These are phyloP conservation scores for Kokia cookei DNA, from an alignment of 441 rosid genomes.

Conservation along the genomic window DNA sequence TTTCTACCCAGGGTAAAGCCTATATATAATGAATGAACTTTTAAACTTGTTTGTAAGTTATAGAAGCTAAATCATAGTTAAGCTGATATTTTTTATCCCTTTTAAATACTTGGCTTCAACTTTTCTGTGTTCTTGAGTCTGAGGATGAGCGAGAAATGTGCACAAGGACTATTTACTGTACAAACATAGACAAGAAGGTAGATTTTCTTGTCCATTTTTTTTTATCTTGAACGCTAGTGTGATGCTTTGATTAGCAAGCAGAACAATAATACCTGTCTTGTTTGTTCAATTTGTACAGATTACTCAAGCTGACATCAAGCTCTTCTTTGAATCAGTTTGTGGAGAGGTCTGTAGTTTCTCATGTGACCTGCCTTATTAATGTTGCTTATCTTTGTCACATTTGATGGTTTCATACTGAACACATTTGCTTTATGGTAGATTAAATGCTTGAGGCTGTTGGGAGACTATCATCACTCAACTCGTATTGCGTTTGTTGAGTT, in stretches of 20 bases:
- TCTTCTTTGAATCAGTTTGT: constrained; percentile 77
- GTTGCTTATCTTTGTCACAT: constrained; percentile 2
- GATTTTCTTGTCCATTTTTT: background rate
- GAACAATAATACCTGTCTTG: constrained; percentile 2
- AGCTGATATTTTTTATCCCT: background rate
- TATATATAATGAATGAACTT: constrained; percentile 2
- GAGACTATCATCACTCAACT: constrained; percentile 83
- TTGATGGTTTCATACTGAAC: constrained; percentile 1
- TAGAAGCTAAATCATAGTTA: background rate
- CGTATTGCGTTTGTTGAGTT: constrained; percentile 96
- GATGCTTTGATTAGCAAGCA: background rate
- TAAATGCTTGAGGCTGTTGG: constrained; percentile 84
- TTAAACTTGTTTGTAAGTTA: background rate
- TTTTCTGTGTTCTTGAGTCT: constrained; percentile 38
- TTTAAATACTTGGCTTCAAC: constrained; percentile 12
- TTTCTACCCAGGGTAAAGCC: constrained; percentile 75
- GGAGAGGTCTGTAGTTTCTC: constrained; percentile 64
- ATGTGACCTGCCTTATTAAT: background rate
- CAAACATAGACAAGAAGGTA: constrained; percentile 96
- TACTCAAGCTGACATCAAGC: constrained; percentile 73
- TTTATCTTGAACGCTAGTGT: background rate
- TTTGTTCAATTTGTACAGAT: constrained; percentile 41
- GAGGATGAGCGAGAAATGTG: constrained; percentile 98
- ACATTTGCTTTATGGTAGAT: constrained; percentile 40
- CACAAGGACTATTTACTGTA: constrained; percentile 86